Percentiles rank a stretch among this genome's conserved stretches.
Evolutionary conservation across 139 green algal species (phyloP).

Genomic region (Micractinium conductrix): DNA sequence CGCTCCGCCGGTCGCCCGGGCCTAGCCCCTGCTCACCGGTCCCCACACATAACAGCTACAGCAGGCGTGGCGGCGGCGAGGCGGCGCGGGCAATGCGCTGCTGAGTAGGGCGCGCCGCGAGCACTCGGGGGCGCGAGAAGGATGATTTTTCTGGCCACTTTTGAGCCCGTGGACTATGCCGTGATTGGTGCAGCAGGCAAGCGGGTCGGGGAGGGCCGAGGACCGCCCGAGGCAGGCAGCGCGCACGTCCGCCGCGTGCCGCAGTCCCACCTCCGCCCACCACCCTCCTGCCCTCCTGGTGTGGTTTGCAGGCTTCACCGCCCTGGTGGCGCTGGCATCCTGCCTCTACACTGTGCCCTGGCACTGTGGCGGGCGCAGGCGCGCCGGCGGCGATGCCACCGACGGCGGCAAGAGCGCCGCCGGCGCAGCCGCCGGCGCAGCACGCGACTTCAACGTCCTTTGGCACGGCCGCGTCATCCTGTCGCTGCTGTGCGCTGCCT

Average conservation of each 20-base stretch:
- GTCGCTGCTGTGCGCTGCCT: slow-evolving; percentile 14
- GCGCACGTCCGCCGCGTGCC: neutral
- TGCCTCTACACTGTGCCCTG: slow-evolving; percentile 20
- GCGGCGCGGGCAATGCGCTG: neutral
- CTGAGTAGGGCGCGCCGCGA: neutral
- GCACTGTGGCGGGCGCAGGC: neutral
- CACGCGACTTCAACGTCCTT: slow-evolving; percentile 19
- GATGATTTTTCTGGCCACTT: neutral
- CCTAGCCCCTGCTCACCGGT: neutral
- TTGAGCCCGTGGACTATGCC: slow-evolving; percentile 10
- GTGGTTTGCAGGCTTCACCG: neutral
- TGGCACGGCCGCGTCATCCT: slow-evolving; percentile 11
- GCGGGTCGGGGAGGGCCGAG: too few species aligned
- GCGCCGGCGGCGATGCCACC: neutral
- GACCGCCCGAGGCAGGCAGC: neutral
- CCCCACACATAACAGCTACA: neutral
- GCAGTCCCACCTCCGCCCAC: neutral
- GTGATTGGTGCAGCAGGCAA: slow-evolving; percentile 10
- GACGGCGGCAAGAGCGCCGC: neutral
- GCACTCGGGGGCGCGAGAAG: neutral
- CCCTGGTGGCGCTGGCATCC: neutral
- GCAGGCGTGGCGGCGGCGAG: too few species aligned
- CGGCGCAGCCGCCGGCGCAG: neutral
- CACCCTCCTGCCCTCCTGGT: neutral
- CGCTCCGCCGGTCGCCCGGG: too few species aligned